Evolutionary conservation across 306 rosid genomes (phyloP).

Genomic region (Psophocarpus tetragonolobus): DNA sequence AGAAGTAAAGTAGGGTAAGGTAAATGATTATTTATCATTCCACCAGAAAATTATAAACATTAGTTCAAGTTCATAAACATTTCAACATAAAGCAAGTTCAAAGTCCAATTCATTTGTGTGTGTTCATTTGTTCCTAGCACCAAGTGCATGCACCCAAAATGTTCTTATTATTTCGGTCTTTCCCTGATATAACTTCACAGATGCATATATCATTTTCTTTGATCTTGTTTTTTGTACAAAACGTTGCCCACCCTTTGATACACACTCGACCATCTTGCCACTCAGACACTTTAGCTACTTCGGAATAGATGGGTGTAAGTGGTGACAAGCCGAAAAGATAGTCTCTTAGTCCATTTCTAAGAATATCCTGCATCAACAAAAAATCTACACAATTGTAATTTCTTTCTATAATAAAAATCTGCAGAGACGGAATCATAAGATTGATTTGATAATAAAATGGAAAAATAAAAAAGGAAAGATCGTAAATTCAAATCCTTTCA

Average conservation of each 20-base stretch:
- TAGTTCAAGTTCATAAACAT: background rate
- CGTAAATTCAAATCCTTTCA: too few species aligned
- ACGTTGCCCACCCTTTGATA: background rate
- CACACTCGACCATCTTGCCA: conserved; percentile 32
- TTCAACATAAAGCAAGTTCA: background rate
- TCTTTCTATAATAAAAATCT: too few species aligned
- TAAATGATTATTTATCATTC: background rate
- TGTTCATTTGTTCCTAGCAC: background rate
- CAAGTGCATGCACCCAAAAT: conserved; percentile 25
- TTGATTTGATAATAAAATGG: too few species aligned
- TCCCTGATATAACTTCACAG: conserved; percentile 25
- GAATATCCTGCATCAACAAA: conserved; percentile 17
- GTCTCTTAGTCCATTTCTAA: background rate
- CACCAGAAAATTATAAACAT: background rate
- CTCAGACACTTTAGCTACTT: background rate
- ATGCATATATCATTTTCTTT: conserved; percentile 13
- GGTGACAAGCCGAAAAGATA: background rate
- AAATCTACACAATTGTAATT: background rate
- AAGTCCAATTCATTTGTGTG: background rate
- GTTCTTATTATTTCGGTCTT: background rate
- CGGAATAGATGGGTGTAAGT: background rate
- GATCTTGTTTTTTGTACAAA: conserved; percentile 21
- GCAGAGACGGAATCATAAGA: too few species aligned
- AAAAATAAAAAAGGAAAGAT: too few species aligned
- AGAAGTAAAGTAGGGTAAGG: background rate